Base-by-base conservation (phyloP, 345 rosid genomes). In the Eucalyptus microcorys region DNA sequence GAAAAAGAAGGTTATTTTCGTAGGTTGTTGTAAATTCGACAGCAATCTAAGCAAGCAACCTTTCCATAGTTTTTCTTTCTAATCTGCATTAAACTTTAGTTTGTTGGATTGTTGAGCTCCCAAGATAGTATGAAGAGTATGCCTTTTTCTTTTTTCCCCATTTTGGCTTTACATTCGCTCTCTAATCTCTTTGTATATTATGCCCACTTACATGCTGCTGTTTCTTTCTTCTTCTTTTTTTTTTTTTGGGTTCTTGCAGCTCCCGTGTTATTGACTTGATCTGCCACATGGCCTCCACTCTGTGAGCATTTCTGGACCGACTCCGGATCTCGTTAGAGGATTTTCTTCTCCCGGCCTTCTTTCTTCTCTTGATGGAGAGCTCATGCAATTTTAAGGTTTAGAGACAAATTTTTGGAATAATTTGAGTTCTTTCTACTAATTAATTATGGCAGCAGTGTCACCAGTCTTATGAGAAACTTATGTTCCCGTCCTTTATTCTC, bases 101-200 rank as follows among this genome's bases (percentile, higher is more conserved):
- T 50, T 8, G 24, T 76, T 76, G 27, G 30, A 88, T 53, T 27
- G 8, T 32, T 40, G 52, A 84, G 50, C 86, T 83, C 50, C 27
- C 8, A 2, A 26, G 40, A 32, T 37, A 17, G 19, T 3, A 37
- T 17, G 61, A 55, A 10, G 61, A 55, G 17, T 55, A 24, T 7
- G 1, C 26, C 0, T 4, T 55, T 27, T 8, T 11, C 0, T 26
- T 55, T 19, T 2, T 8, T 30, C n/a, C n/a, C n/a, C n/a, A n/a
- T n/a, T 26, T 59, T 27, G 3, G 40, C 42, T 40, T 66, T 16
- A 16, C 21, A n/a, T 66, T 10, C 5, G 16, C 21, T 66, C 21
- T 15, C 40, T 66, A 2, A 6, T 66, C 21, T 64, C 21, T 66
- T 16, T 32, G 37, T 19, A 14, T 15, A 15, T 48, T 34, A 32